These are phyloP conservation scores for Phalaenopsis aphrodite DNA, from an alignment of 106 monocot genomes.

Conservation along the genomic window DNA sequence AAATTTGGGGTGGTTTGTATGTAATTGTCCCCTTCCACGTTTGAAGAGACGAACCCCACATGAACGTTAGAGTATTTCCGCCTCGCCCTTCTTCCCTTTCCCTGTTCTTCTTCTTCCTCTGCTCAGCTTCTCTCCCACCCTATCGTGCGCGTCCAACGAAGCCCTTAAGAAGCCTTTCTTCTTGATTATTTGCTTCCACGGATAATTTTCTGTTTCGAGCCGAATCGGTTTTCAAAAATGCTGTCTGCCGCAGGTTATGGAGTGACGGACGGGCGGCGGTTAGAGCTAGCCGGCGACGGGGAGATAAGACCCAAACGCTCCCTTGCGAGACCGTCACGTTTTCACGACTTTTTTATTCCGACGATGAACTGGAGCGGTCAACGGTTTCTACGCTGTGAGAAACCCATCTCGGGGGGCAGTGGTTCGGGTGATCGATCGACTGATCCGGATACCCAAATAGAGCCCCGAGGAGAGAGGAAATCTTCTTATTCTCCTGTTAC, in stretches of 20 bases:
- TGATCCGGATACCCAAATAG: neutral
- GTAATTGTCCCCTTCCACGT: too few species aligned
- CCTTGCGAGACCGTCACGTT: neutral
- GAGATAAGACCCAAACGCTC: neutral
- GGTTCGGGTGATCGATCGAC: neutral
- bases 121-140: neutral
- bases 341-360: slow-evolving; percentile 47
- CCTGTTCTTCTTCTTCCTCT: neutral
- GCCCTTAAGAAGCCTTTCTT: neutral
- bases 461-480: neutral
- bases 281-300: neutral
- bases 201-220: neutral
- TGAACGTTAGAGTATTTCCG: neutral
- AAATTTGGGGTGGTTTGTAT: too few species aligned
- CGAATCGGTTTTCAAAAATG: neutral
- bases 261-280: neutral
- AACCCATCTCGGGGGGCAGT: neutral
- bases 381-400: slow-evolving; percentile 32
- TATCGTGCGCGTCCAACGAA: neutral
- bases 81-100: neutral
- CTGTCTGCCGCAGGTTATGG: neutral
- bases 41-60: too few species aligned
- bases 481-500: neutral
- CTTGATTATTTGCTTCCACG: neutral
- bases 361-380: slow-evolving; percentile 35